Conservation (phyloP, 2,329 filamentous ascomycete genomes). For the Alternaria sp. region DNA sequence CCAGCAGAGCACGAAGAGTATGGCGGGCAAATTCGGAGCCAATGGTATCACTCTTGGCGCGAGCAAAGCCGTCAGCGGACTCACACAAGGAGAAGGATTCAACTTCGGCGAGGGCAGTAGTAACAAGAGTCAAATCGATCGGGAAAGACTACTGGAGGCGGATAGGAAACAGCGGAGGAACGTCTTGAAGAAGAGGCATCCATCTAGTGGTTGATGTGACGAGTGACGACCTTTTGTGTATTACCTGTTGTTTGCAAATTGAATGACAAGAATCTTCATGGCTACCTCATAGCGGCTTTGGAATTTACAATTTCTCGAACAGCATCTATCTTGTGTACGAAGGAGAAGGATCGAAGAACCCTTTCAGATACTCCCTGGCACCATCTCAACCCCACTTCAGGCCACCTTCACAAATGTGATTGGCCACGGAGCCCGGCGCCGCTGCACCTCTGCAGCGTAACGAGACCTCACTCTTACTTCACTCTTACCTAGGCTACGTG, state of each 20-base stretch:
- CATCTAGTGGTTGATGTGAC: conserved; percentile 2
- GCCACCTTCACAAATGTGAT: not conserved
- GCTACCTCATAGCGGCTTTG: not conserved
- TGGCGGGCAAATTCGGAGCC: conserved; percentile 36
- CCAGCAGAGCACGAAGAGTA: conserved; percentile 34
- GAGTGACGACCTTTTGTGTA: not conserved
- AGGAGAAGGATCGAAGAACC: not conserved
- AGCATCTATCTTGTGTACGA: not conserved
- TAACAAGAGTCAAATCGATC: conserved; percentile 2
- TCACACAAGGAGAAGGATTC: conserved; percentile 31
- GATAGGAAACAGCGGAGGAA: conserved; percentile 13
- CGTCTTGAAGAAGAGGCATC: conserved; percentile 14
- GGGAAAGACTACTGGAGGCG: conserved; percentile 6
- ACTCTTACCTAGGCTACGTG: no score
- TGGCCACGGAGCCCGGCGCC: no score
- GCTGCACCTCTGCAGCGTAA: no score
- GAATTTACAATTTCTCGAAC: not conserved
- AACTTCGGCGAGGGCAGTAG: conserved; percentile 4
- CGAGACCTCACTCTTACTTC: no score
- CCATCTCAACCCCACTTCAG: not conserved
- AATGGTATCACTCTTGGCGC: conserved; percentile 47
- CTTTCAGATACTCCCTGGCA: not conserved
- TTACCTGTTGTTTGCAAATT: not conserved
- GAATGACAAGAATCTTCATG: not conserved
- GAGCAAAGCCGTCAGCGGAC: conserved; percentile 42